Conservation (phyloP, 2,329 filamentous ascomycete genomes). For the Juglanconis oblonga region DNA sequence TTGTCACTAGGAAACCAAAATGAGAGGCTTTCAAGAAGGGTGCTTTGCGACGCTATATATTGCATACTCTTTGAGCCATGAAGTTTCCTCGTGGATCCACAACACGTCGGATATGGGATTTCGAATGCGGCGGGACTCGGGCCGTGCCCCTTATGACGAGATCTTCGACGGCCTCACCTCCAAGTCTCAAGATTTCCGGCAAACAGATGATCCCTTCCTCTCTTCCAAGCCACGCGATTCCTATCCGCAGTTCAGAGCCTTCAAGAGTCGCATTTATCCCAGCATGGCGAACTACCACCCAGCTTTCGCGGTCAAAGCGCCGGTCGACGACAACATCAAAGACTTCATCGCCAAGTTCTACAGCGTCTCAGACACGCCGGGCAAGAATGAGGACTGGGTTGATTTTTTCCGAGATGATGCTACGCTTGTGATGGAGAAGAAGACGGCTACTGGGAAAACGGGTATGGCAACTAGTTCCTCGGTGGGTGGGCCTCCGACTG, state of each 20-base stretch:
- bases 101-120: neutral
- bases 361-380: constrained; percentile 38
- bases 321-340: constrained; percentile 22
- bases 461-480: neutral
- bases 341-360: constrained; percentile 43
- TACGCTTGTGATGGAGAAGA: constrained; percentile 39
- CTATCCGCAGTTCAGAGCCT: too few species aligned
- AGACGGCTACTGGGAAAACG: constrained; percentile 31
- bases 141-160: neutral
- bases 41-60: neutral
- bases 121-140: neutral
- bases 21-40: too few species aligned
- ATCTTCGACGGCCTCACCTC: neutral
- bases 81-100: neutral
- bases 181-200: neutral
- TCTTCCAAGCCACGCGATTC: neutral
- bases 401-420: constrained; percentile 40
- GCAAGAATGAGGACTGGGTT: constrained; percentile 42
- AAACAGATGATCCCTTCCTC: neutral
- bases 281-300: constrained; percentile 24
- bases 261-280: neutral
- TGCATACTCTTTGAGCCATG: neutral
- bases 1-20: too few species aligned
- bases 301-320: constrained; percentile 25
- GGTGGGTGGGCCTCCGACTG: neutral